Conservation (phyloP, 2,329 filamentous ascomycete species). For the Neofusicoccum umdonicola region DNA sequence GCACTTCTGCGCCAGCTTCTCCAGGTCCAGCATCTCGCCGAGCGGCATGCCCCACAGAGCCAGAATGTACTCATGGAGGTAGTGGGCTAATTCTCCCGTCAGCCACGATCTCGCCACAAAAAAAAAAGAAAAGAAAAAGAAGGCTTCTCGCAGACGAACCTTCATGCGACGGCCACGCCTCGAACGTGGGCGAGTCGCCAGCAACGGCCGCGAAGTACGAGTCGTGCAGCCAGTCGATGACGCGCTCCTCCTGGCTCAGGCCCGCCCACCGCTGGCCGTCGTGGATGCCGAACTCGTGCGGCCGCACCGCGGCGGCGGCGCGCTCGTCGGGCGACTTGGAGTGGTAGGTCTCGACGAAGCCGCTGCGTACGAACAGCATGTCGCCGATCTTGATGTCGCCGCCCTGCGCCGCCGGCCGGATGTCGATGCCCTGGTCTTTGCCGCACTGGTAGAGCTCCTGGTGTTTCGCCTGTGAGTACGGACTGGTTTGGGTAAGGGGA, state of each 20-base stretch:
- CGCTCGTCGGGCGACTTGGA: conserved; percentile 37
- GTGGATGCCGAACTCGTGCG: conserved; percentile 44
- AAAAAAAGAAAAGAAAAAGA: background rate
- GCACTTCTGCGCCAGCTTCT: conserved; percentile 54
- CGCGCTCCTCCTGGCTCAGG: conserved; percentile 53
- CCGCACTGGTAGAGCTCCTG: conserved; percentile 57
- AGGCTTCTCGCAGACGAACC: conserved; percentile 19
- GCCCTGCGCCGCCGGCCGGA: conserved; percentile 54
- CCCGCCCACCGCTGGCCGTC: conserved; percentile 49
- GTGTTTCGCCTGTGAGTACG: too few relatives aligned
- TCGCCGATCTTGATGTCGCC: conserved; percentile 55
- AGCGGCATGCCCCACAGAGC: conserved; percentile 41
- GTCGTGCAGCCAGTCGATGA: conserved; percentile 67
- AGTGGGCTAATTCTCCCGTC: conserved; percentile 22
- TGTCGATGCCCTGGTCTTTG: conserved; percentile 59
- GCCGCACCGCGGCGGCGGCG: conserved; percentile 38
- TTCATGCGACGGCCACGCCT: conserved; percentile 58
- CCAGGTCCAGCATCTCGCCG: conserved; percentile 46
- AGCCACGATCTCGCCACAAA: background rate
- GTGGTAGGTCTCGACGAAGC: conserved; percentile 60
- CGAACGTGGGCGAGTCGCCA: conserved; percentile 63
- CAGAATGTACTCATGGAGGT: conserved; percentile 38
- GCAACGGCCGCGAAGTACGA: conserved; percentile 65
- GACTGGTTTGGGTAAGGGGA: too few relatives aligned
- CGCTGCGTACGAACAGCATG: conserved; percentile 52